Evolutionary conservation across 139 green algal genomes (phyloP).

Genomic region (Mesotaenium endlicherianum): DNA sequence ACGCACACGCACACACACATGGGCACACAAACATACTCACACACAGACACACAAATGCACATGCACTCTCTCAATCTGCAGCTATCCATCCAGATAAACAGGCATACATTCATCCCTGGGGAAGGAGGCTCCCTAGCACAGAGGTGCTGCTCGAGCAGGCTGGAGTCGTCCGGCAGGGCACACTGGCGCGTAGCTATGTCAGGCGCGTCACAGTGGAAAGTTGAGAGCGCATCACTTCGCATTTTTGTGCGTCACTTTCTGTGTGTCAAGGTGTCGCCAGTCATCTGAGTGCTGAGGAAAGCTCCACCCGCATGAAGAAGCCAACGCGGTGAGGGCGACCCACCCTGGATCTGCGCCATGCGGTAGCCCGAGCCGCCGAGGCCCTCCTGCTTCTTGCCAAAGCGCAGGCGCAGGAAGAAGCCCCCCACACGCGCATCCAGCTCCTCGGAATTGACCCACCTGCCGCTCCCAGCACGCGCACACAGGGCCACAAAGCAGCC

Average conservation of each 20-base stretch:
- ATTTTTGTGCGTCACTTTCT: not conserved
- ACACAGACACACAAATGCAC: too few species aligned
- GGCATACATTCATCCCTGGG: too few species aligned
- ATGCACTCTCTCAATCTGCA: too few species aligned
- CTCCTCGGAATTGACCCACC: not conserved
- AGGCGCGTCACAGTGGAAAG: not conserved
- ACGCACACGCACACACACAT: not conserved
- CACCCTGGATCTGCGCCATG: constrained; percentile 11
- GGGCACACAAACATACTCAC: not conserved
- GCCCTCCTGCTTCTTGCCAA: constrained; percentile 19
- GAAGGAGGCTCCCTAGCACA: too few species aligned
- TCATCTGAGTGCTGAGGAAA: not conserved
- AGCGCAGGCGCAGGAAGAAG: constrained; percentile 30
- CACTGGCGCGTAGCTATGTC: not conserved
- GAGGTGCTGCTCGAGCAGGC: too few species aligned
- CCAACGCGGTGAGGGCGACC: not conserved
- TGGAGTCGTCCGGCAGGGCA: not conserved
- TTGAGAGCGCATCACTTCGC: not conserved
- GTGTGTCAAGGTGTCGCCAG: not conserved
- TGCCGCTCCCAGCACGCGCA: not conserved
- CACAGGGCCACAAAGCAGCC: too few species aligned
- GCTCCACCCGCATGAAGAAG: not conserved
- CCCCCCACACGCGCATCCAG: not conserved
- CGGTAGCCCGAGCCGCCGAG: constrained; percentile 20
- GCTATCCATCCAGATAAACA: too few species aligned